Conservation (phyloP, 2,329 filamentous ascomycete genomes). For the Coniochaeta sp. region DNA sequence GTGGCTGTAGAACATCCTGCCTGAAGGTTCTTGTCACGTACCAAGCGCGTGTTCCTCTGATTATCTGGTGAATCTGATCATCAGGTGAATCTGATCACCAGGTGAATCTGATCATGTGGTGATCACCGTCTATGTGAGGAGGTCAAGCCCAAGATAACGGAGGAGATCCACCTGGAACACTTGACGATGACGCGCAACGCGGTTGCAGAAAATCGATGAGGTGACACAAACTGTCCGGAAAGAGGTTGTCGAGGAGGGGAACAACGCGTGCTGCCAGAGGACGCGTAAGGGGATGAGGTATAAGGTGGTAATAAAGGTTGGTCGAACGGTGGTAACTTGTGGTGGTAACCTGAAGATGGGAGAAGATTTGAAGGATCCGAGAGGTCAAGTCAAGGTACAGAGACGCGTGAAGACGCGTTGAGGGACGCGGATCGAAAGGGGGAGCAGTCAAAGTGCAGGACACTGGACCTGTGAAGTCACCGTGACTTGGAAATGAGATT, state of each 20-base stretch:
- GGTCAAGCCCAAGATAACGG: background rate
- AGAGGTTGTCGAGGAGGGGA: background rate
- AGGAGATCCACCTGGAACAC: background rate
- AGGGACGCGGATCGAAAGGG: background rate
- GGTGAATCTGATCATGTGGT: too few species aligned
- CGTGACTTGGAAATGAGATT: background rate
- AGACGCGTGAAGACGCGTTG: background rate
- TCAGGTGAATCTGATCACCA: too few species aligned
- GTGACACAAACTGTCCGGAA: background rate
- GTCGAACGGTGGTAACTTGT: background rate
- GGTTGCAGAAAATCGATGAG: background rate
- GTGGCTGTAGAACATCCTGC: slow-evolving; percentile 86
- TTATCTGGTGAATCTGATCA: too few species aligned
- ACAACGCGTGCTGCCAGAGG: background rate
- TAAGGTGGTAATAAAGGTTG: background rate
- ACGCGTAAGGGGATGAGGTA: background rate
- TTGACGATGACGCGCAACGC: background rate
- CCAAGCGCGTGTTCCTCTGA: background rate
- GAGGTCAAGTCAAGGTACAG: background rate
- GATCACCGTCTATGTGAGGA: background rate
- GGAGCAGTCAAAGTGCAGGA: background rate
- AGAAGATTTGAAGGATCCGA: too few species aligned
- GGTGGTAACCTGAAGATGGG: too few species aligned
- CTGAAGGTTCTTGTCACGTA: background rate
- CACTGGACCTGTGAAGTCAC: background rate